Percentiles rank a stretch among this genome's conserved stretches.
phyloP scores from a whole-genome alignment of 169 alveolate species.

The Cyclospora cayetanensis region DNA sequence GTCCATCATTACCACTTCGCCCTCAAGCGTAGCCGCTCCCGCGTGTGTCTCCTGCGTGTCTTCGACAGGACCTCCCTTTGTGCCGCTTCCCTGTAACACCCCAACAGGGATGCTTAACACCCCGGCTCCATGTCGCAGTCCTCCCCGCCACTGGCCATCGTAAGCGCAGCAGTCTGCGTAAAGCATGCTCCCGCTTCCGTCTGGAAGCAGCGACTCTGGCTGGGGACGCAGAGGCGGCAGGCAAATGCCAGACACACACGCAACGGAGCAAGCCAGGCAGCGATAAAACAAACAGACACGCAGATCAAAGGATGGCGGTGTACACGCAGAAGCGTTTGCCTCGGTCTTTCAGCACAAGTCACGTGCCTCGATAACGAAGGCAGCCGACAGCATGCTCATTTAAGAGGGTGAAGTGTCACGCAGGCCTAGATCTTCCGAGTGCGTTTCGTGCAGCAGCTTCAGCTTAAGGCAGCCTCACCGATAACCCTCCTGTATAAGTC shows the following conservation, averaged over 20 bases:
- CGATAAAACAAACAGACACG: too few relatives aligned
- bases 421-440: too few relatives aligned
- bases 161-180: slow-evolving; percentile 28
- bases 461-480: slow-evolving; percentile 21
- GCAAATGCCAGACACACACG: too few relatives aligned
- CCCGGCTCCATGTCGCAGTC: slow-evolving; percentile 72
- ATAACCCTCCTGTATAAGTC: slow-evolving; percentile 58
- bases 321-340: too few relatives aligned
- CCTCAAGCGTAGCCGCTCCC: background rate
- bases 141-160: slow-evolving; percentile 71
- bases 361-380: too few relatives aligned
- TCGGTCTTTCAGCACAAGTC: too few relatives aligned
- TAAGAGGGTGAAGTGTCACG: too few relatives aligned
- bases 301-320: too few relatives aligned
- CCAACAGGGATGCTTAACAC: slow-evolving; percentile 55
- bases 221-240: too few relatives aligned
- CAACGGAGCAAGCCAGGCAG: too few relatives aligned
- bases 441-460: too few relatives aligned
- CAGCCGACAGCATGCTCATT: too few relatives aligned
- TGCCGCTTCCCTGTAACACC: background rate
- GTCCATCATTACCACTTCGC: slow-evolving; percentile 14
- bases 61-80: background rate
- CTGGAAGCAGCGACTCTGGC: slow-evolving; percentile 65
- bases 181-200: slow-evolving; percentile 67
- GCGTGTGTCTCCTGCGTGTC: background rate